Base-by-base conservation (phyloP, 202 grass and related monocot species). In the Panicum virgatum region DNA sequence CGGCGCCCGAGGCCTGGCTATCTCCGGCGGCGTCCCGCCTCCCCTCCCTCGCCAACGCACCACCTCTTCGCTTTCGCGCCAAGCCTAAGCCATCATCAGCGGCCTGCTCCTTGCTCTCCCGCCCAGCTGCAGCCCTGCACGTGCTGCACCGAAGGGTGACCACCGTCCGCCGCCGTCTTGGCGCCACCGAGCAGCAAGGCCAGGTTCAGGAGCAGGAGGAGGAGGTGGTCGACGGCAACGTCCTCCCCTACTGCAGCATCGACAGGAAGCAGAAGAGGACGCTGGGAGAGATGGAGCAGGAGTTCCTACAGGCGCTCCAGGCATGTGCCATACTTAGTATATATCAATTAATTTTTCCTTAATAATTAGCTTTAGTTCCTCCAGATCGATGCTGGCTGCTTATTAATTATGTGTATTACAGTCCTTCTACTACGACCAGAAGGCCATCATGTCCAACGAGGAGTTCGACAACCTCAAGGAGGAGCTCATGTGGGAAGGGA, bases 381-480 rank as follows among this genome's bases (percentile, higher is more conserved):
- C n/a, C n/a, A n/a, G n/a, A n/a, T n/a, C n/a, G n/a, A n/a, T n/a
- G n/a, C n/a, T n/a, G n/a, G n/a, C n/a, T n/a, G n/a, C n/a, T n/a
- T n/a, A n/a, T n/a, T n/a, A n/a, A n/a, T n/a, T n/a, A n/a, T n/a
- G n/a, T n/a, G n/a, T n/a, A n/a, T n/a, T n/a, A n/a, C n/a, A n/a
- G 95, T 54, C 92, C 7, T 94, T 97, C 75, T 97, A 97, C 80
- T 97, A 89, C 42, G 95, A 89, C 53, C 89, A 89, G 77, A 94
- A 78, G 76, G 88, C 95, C 44, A 97, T 90, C 77, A 94, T 97
- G 95, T 97, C 95, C 22, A 94, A 94, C 82, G 92, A 97, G 71
- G 94, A 97, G 82, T 97, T 97, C 32, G 94, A 97, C 81, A 92
- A 92, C 84, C 94, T 97, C 71, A 97, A 97, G 85, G 95, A 97